Conservation (phyloP, 768 basidiomycete genomes). For the Tulasnella sp. region DNA sequence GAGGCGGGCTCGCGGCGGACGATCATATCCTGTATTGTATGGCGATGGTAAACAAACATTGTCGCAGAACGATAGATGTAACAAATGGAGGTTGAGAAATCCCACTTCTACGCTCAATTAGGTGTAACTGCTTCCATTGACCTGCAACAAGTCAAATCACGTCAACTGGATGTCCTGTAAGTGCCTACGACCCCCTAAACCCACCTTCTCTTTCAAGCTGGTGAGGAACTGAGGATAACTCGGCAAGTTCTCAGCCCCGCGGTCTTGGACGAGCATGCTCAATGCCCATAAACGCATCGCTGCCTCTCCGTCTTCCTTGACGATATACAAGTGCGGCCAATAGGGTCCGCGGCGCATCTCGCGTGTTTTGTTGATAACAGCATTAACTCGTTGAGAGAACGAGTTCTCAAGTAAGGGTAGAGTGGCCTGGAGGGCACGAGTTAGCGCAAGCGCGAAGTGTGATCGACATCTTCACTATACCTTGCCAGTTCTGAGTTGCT, state of each 20-base stretch:
- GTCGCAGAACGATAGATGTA: background rate
- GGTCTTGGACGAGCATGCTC: constrained; percentile 90
- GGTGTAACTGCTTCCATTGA: constrained; percentile 25
- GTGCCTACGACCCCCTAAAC: constrained; percentile 20
- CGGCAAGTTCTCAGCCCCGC: constrained; percentile 79
- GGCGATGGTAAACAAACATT: background rate
- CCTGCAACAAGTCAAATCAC: background rate
- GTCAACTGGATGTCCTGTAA: background rate
- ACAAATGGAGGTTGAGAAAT: background rate
- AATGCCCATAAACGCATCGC: constrained; percentile 93
- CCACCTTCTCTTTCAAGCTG: constrained; percentile 84
- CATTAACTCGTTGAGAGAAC: constrained; percentile 94
- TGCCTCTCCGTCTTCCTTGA: constrained; percentile 97
- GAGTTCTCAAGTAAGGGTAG: constrained; percentile 87
- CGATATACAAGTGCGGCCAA: constrained; percentile 89
- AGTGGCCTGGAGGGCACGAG: constrained; percentile 54
- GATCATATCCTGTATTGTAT: background rate
- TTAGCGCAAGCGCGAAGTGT: background rate
- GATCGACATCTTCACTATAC: constrained; percentile 39
- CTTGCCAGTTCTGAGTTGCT: constrained; percentile 90
- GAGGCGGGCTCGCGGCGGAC: too few relatives aligned
- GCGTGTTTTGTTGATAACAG: constrained; percentile 88
- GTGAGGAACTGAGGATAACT: constrained; percentile 95
- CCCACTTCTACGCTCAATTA: background rate
- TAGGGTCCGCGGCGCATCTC: constrained; percentile 92